Base-by-base conservation (phyloP, 176 grass and related monocot species). In the Puya raimondii region DNA sequence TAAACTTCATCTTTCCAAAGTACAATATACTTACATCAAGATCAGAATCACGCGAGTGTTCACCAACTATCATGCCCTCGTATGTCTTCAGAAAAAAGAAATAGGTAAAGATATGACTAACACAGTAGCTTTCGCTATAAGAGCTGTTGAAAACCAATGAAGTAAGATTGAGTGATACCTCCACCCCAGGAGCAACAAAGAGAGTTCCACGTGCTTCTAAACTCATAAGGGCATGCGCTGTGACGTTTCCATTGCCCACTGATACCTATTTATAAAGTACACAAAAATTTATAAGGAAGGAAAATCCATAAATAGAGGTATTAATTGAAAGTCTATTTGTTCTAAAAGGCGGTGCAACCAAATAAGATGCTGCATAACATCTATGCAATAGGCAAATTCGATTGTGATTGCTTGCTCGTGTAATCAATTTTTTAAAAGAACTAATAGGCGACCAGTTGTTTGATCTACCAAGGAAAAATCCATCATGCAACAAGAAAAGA, bases 151-250 rank as follows among this genome's bases (percentile, higher is more conserved):
- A 77, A 56, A 78, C 49, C 11, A 83, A 78, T n/a, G 80, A 71
- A 47, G 49, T 47, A 17, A 72, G 72, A 66, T 54, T 61, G 73
- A 82, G 53, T 15, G 53, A 22, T 70, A 97, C 94, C 94, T 99
- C 86, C 84, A 88, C 84, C 64, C 94, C 94, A 84, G 94, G 94
- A 86, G 82, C 90, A 64, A 93, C 94, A 82, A 99, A 99, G 71
- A 99, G 87, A 70, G 81, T 99, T 13, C 89, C 94, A 65, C 89
- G 94, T 80, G 94, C 94, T 88, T 93, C 89, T 79, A 99, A 93
- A 81, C 94, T 99, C 89, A 93, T 84, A 49, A 99, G 84, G 53
- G 94, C 94, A 80, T 93, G 89, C 5, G 94, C 78, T 59, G 94
- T 99, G 70, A 99, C 90, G 52, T 85, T 67, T 79, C 94, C 94